phyloP scores from a whole-genome alignment of 2,329 filamentous ascomycete species.

The Pseudogymnoascus sp. region DNA sequence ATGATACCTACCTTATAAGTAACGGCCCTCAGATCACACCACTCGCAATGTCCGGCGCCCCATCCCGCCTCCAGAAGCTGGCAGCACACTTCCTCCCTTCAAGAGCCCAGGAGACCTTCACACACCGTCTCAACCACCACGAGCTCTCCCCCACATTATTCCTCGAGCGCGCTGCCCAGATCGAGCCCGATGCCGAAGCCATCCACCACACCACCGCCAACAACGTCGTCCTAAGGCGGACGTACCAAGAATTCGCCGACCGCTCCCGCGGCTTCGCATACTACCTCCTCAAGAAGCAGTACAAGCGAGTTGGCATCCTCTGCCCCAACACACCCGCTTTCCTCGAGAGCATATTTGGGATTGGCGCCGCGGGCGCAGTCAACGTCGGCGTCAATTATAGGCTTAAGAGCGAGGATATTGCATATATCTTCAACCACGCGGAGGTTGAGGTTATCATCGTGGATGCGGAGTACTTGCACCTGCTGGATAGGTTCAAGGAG shows the following conservation, averaged over 20 bases:
- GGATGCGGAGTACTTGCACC: constrained; percentile 68
- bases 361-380: constrained; percentile 73
- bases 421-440: constrained; percentile 82
- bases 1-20: not conserved
- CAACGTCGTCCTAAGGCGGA: constrained; percentile 64
- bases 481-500: constrained; percentile 62
- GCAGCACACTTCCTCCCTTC: constrained; percentile 43
- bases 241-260: constrained; percentile 76
- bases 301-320: constrained; percentile 75
- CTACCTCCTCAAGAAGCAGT: constrained; percentile 68
- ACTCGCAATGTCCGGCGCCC: constrained; percentile 30
- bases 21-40: not conserved
- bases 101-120: constrained; percentile 24
- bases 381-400: constrained; percentile 70
- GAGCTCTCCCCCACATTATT: constrained; percentile 83
- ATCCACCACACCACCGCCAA: constrained; percentile 82
- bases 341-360: constrained; percentile 81
- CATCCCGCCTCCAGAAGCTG: constrained; percentile 54
- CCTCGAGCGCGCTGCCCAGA: constrained; percentile 74
- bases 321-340: constrained; percentile 93
- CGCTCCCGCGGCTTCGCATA: constrained; percentile 84
- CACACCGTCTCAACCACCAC: constrained; percentile 49
- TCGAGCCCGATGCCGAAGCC: constrained; percentile 79
- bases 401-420: constrained; percentile 76
- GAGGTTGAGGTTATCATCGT: constrained; percentile 84